These are phyloP conservation scores for Backusella tuberculispora DNA, from an alignment of 192 early-diverging fungal genomes.

Conservation along the genomic window DNA sequence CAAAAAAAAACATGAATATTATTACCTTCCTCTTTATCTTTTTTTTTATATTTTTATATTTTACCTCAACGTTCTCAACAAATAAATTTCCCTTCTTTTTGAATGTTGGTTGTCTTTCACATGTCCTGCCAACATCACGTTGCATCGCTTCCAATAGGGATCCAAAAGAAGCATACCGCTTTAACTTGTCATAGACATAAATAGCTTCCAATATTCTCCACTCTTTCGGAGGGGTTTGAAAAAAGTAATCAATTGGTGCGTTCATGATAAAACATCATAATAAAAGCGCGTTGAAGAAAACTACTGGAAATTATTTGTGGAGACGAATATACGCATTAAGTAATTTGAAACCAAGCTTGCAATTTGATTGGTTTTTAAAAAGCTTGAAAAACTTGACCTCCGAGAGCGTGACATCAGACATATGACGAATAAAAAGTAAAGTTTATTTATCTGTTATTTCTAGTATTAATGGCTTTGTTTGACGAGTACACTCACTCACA, in stretches of 20 bases:
- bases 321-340: too few species aligned
- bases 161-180: not conserved
- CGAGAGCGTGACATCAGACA: too few species aligned
- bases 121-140: not conserved
- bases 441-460: too few species aligned
- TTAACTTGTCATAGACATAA: not conserved
- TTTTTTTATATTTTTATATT: not conserved
- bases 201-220: not conserved
- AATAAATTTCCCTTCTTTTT: not conserved
- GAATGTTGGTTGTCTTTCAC: not conserved
- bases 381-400: too few species aligned
- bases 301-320: too few species aligned
- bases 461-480: not conserved
- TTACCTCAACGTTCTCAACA: not conserved
- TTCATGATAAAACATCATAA: too few species aligned
- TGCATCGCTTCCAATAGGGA: not conserved
- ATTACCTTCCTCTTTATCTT: not conserved
- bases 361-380: too few species aligned
- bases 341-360: too few species aligned
- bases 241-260: not conserved
- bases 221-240: not conserved
- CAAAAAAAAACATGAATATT: not conserved
- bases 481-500: conserved; percentile 2
- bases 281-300: too few species aligned
- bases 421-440: too few species aligned